Evolutionary conservation across 2,329 filamentous ascomycete genomes (phyloP), one percentile per base, ranked within the genome.

Genomic region (Neopestalotiopsis sp.): DNA sequence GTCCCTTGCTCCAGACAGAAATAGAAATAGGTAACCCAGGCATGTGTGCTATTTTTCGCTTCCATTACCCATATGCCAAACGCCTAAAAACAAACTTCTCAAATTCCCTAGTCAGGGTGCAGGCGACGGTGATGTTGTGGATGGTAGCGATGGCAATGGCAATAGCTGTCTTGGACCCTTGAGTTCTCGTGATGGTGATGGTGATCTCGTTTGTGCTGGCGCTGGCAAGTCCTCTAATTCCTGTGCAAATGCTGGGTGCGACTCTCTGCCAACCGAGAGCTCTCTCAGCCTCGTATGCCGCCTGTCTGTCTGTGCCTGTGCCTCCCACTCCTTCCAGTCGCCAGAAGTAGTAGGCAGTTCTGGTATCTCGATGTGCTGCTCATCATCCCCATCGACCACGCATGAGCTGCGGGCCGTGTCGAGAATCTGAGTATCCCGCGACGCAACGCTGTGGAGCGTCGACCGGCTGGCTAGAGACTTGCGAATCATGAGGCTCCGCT

Each of bases 291-390:
- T 67, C 6, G 78, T 75, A 4, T 69, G 70, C 2, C 74, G 74
- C 58, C 75, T 73, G 12, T 80, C 77, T 9, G 69, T 72, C 60
- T 78, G 76, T 3, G 78, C 65, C 45, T 74, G 73, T 2, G 82
- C 81, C 71, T 84, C 82, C 71, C 78, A 79, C 32, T 78, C 78
- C 70, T 83, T 84, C 79, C 78, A 82, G 45, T 82, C 79, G 68
- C 34, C 6, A 59, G 58, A 2, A 65, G 66, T 28, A 61, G 66
- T 14, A 65, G 70, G 24, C 58, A 30, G 10, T 67, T 68, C 17
- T 57, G 70, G 59, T 67, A 14, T 20, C 52, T 67, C 14, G 59
- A 60, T n/a, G 63, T 30, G 14, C 24, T 62, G 28, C 28, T 38
- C 30, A 24, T 20, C 28, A 20, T 73, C 64, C n/a, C 72, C 67